Percentiles rank a stretch among this genome's conserved stretches.
Conservation (phyloP, 441 rosid species). For the Mallotus repandus region DNA sequence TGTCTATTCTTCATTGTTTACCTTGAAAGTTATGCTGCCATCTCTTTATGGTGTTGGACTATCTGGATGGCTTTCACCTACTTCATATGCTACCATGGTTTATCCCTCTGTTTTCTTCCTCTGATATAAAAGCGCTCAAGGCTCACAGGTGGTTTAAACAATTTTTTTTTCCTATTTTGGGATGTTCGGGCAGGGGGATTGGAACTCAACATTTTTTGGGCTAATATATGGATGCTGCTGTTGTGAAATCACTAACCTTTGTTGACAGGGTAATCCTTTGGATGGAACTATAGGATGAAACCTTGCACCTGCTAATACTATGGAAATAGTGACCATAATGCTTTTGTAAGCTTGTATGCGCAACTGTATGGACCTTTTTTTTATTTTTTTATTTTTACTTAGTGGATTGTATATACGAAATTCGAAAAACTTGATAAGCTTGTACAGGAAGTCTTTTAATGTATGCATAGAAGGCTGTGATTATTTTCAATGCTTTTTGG, state of each 20-base stretch:
- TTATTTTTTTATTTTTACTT: background rate
- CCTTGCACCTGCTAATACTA: background rate
- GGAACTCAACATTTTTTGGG: background rate
- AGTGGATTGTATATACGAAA: conserved; percentile 22
- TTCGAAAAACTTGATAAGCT: conserved; percentile 10
- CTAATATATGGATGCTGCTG: conserved; percentile 14
- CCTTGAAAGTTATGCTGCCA: conserved; percentile 7
- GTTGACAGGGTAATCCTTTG: background rate
- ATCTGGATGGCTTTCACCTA: background rate
- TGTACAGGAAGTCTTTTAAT: conserved; percentile 11
- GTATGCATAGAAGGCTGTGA: background rate
- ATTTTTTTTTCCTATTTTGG: background rate
- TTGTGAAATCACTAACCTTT: conserved; percentile 10
- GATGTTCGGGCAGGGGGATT: background rate
- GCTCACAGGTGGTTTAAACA: background rate
- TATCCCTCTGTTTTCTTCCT: background rate
- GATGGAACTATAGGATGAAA: background rate
- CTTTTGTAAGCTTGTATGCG: conserved; percentile 13
- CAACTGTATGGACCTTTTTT: conserved; percentile 17
- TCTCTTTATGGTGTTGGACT: background rate
- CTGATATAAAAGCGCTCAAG: background rate
- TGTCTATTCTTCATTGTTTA: conserved; percentile 6
- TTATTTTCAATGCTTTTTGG: background rate
- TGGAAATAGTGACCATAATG: conserved; percentile 2
- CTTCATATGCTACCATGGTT: background rate